These are phyloP conservation scores for Hagleromyces aurorensis DNA, from an alignment of 805 yeast species.

Conservation along the genomic window DNA sequence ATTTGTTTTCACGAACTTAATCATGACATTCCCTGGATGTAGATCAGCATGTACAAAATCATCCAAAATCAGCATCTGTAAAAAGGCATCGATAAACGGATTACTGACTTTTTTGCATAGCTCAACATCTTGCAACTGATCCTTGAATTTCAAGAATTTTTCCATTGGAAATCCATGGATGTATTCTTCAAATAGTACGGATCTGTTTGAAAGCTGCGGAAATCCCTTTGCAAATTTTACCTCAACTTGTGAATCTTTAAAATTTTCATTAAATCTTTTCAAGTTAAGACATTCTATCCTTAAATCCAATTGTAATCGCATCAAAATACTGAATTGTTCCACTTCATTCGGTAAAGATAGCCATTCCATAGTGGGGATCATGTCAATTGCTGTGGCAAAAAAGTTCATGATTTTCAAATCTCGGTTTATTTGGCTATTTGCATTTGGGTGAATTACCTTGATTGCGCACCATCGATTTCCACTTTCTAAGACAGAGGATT, in stretches of 20 bases:
- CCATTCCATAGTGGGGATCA: conserved; percentile 96
- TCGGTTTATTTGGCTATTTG: conserved; percentile 59
- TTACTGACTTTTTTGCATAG: conserved; percentile 67
- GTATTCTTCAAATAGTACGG: conserved; percentile 78
- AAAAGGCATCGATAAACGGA: conserved; percentile 81
- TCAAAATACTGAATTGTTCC: conserved; percentile 72
- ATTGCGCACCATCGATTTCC: conserved; percentile 64
- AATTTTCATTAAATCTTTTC: conserved; percentile 61
- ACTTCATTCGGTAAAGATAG: conserved; percentile 91
- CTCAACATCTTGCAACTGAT: conserved; percentile 21
- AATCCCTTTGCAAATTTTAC: conserved; percentile 78
- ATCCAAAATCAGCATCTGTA: conserved; percentile 87
- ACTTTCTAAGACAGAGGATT: too few species aligned
- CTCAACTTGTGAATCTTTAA: conserved; percentile 44
- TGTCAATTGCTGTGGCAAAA: conserved; percentile 64
- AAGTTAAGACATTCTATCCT: conserved; percentile 85
- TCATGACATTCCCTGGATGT: conserved; percentile 93
- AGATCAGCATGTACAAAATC: conserved; percentile 94
- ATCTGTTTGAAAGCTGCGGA: conserved; percentile 52
- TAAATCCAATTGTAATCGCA: conserved; percentile 83
- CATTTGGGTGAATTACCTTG: conserved; percentile 87
- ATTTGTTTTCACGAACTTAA: conserved; percentile 51
- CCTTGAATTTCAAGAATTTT: conserved; percentile 45
- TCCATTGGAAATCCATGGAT: conserved; percentile 80
- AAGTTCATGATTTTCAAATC: conserved; percentile 79